Evolutionary conservation across 129 eudicot species (phyloP), one percentile per base, ranked within the genome.

Genomic region (Pulicaria dysenterica): DNA sequence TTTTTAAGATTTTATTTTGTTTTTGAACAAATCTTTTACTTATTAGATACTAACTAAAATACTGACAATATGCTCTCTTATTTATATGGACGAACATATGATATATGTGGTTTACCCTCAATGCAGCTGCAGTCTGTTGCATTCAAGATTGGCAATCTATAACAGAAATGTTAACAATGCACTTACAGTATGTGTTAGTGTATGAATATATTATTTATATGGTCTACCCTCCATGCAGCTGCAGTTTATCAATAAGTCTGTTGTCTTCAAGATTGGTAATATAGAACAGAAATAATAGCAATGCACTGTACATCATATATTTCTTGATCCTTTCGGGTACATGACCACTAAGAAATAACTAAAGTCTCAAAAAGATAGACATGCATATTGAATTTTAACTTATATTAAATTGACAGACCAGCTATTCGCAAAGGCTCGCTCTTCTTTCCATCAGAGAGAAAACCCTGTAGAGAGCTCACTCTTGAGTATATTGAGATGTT

Each of bases 371-470:
- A 55, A 51, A 55, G 37, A 37, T 8, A 9, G 40, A 15, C 40
- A 60, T 50, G 15, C 34, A 50, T 67, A 56, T 31, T 17, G 19
- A 37, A 44, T 55, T 72, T 8, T 64, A 74, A 19, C 72, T 42
- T 68, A 31, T 14, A 72, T 41, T 6, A 58, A 60, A 58, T 58
- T 64, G 67, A 82, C 96, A 47, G n/a, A 93, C 98, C 98, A 63
- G 98, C 95, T 70, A 93, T 87, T 79, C 85, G 91, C 40, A 85
- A 86, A 80, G 98, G 85, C 73, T 90, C 96, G 47, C 72, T 86
- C 80, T 83, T 93, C 91, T 86, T 93, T 55, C 92, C 96, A 81
- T 93, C 96, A 51, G 98, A 85, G 46, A 93, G 87, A 87, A 93
- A 93, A 15, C 96, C 98, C 75, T 93, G 98, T 36, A 93, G 82